Evolutionary conservation across 1,284 basidiomycete species (phyloP).

Genomic region (Ceratobasidium sp.): DNA sequence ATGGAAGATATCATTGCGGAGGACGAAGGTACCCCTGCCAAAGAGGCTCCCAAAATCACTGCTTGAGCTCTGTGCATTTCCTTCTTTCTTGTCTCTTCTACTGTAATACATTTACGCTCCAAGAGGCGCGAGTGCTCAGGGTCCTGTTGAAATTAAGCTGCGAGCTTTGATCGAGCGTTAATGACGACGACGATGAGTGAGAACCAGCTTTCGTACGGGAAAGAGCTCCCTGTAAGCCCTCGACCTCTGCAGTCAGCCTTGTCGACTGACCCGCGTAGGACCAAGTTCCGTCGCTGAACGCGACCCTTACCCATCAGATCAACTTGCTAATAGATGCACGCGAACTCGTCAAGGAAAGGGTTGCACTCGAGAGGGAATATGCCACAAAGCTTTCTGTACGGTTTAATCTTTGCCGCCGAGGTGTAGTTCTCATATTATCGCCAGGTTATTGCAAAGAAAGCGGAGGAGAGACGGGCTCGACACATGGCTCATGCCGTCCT

Average conservation of each 20-base stretch:
- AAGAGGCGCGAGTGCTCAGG: not conserved
- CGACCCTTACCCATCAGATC: constrained; percentile 24
- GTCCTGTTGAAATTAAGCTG: not conserved
- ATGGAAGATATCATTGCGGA: constrained; percentile 8
- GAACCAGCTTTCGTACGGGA: constrained; percentile 19
- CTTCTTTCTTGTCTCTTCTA: not conserved
- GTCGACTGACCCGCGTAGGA: not conserved
- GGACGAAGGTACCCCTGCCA: not conserved
- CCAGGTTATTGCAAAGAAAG: constrained; percentile 67
- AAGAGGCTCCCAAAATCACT: constrained; percentile 22
- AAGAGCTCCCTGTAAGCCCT: constrained; percentile 23
- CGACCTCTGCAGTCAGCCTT: no score
- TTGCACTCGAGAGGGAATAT: constrained; percentile 75
- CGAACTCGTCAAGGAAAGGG: constrained; percentile 71
- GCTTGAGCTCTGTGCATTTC: constrained; percentile 4
- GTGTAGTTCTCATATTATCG: not conserved
- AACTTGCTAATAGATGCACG: constrained; percentile 52
- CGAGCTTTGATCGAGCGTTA: constrained; percentile 24
- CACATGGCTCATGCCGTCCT: constrained; percentile 59
- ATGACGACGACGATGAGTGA: constrained; percentile 30
- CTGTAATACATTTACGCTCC: not conserved
- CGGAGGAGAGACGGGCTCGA: constrained; percentile 68
- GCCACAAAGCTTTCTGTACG: constrained; percentile 60
- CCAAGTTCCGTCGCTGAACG: constrained; percentile 21
- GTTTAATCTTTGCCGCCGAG: no score